Percentiles rank a stretch among this genome's conserved stretches.
Conservation (phyloP, 352 stramenopile species). For the Globisporangium echinulatum region DNA sequence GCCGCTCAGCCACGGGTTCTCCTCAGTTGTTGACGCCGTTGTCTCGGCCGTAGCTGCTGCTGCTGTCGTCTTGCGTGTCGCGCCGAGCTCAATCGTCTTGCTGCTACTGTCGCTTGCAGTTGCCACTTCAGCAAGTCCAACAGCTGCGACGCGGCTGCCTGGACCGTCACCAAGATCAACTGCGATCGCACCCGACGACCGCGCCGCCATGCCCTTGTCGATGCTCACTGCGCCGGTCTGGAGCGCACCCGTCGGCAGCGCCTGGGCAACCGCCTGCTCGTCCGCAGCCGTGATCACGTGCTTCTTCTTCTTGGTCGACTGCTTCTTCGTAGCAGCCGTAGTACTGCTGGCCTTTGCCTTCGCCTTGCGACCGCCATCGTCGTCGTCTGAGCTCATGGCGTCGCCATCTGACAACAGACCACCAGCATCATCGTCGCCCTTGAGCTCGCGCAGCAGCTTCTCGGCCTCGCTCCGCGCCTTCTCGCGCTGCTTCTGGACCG, state of each 20-base stretch:
- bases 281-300: conserved; percentile 37
- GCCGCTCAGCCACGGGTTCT: conserved; percentile 67
- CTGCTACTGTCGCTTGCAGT: conserved; percentile 18
- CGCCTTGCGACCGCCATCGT: conserved; percentile 15
- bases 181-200: conserved; percentile 51
- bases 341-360: conserved; percentile 5
- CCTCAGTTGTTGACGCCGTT: conserved; percentile 19
- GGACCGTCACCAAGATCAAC: conserved; percentile 61
- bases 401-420: conserved; percentile 55
- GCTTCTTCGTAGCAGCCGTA: conserved; percentile 12
- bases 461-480: conserved; percentile 90
- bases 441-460: conserved; percentile 91
- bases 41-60: conserved; percentile 19
- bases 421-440: conserved; percentile 45
- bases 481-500: conserved; percentile 92
- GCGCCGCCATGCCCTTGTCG: conserved; percentile 60
- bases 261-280: conserved; percentile 44
- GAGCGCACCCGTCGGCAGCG: conserved; percentile 40
- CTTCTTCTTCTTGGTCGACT: conserved; percentile 12
- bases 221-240: conserved; percentile 68
- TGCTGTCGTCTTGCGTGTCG: background rate
- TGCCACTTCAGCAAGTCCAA: conserved; percentile 13
- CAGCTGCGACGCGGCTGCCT: conserved; percentile 1
- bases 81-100: conserved; percentile 30
- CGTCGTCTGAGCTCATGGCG: conserved; percentile 37